Conservation (phyloP, 768 basidiomycete species). For the Suillus bovinus region DNA sequence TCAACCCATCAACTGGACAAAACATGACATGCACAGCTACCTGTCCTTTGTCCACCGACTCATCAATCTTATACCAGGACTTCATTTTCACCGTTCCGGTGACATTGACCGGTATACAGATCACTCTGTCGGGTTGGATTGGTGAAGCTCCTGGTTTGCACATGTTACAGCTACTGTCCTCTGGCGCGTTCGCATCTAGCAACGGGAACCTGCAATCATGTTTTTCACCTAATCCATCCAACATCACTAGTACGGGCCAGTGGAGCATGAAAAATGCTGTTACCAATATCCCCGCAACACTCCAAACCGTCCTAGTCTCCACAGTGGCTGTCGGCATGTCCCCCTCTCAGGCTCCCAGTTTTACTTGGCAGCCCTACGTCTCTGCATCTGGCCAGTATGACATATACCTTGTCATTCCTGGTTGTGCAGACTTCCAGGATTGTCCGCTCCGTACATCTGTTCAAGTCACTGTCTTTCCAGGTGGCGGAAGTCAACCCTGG, state of each 20-base stretch:
- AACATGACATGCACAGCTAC: constrained; percentile 73
- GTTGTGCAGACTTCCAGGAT: constrained; percentile 79
- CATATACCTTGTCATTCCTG: constrained; percentile 83
- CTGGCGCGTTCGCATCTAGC: constrained; percentile 84
- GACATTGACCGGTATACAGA: constrained; percentile 85
- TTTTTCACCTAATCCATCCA: constrained; percentile 75
- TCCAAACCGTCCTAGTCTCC: constrained; percentile 71
- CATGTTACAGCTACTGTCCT: constrained; percentile 88
- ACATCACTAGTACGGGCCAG: constrained; percentile 60
- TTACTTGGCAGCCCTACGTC: constrained; percentile 93
- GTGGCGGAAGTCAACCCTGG: constrained; percentile 59
- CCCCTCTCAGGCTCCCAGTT: constrained; percentile 62
- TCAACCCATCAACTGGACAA: constrained; percentile 73
- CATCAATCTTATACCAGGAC: constrained; percentile 85
- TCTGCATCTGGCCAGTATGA: constrained; percentile 86
- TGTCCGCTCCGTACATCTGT: constrained; percentile 82
- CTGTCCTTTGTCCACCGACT: constrained; percentile 81
- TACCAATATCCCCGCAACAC: constrained; percentile 81
- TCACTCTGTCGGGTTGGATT: constrained; percentile 74
- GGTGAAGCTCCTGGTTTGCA: constrained; percentile 84
- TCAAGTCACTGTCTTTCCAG: constrained; percentile 80
- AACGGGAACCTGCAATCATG: constrained; percentile 67
- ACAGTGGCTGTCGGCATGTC: constrained; percentile 64
- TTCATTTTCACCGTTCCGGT: constrained; percentile 73
- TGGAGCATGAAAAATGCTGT: constrained; percentile 68